Evolutionary conservation across 2,329 filamentous ascomycete genomes (phyloP).

Genomic region (Fusarium sp.): DNA sequence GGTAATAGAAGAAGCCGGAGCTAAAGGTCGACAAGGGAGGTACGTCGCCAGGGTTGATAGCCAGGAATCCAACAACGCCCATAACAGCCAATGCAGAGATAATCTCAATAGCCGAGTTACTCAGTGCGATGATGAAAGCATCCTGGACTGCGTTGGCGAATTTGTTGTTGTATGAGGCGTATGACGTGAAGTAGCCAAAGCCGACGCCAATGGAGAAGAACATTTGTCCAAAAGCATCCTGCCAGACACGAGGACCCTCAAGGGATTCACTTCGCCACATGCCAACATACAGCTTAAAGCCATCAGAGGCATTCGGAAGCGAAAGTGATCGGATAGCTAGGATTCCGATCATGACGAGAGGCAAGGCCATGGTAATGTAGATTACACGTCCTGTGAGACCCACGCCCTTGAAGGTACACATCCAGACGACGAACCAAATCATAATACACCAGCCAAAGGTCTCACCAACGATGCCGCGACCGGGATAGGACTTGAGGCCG

Average conservation of each 20-base stretch:
- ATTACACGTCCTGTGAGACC: slow-evolving; percentile 68
- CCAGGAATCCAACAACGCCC: slow-evolving; percentile 65
- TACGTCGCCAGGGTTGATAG: slow-evolving; percentile 51
- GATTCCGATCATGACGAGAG: slow-evolving; percentile 67
- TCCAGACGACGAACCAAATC: slow-evolving; percentile 70
- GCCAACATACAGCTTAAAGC: slow-evolving; percentile 60
- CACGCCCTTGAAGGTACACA: slow-evolving; percentile 71
- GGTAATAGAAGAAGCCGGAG: slow-evolving; percentile 68
- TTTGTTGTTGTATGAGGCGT: slow-evolving; percentile 69
- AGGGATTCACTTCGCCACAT: slow-evolving; percentile 62
- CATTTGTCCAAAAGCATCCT: slow-evolving; percentile 66
- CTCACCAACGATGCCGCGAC: slow-evolving; percentile 63
- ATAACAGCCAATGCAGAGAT: slow-evolving; percentile 61
- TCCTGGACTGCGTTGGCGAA: slow-evolving; percentile 68
- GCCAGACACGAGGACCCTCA: slow-evolving; percentile 57
- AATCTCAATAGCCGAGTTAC: slow-evolving; percentile 68
- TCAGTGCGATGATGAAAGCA: slow-evolving; percentile 66
- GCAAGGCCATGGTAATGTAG: slow-evolving; percentile 71
- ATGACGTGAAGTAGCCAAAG: slow-evolving; percentile 69
- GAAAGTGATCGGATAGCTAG: slow-evolving; percentile 66
- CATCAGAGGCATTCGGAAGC: slow-evolving; percentile 65
- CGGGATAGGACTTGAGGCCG: slow-evolving; percentile 55
- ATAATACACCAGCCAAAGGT: slow-evolving; percentile 69
- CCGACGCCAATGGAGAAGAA: slow-evolving; percentile 63
- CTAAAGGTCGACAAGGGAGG: slow-evolving; percentile 62